Conservation (phyloP, 2,329 filamentous ascomycete species). For the Blastomyces silverae region DNA sequence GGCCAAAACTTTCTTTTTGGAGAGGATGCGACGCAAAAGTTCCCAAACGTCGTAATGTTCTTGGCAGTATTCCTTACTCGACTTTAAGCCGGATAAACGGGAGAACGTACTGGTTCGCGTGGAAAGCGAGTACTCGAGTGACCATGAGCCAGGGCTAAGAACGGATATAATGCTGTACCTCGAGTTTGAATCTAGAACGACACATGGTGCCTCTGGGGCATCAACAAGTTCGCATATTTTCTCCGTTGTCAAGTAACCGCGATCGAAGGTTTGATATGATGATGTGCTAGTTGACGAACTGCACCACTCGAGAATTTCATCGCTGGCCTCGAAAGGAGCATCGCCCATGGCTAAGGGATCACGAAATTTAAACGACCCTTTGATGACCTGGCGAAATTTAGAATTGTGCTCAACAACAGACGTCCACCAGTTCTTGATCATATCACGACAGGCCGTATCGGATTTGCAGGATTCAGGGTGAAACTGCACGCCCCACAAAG, state of each 20-base stretch:
- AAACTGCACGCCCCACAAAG: constrained; percentile 84
- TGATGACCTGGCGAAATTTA: constrained; percentile 23
- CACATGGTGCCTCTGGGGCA: constrained; percentile 28
- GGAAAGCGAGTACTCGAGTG: constrained; percentile 30
- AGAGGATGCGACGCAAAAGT: constrained; percentile 35
- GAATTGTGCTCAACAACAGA: constrained; percentile 57
- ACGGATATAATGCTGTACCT: constrained; percentile 35
- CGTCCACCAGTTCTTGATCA: constrained; percentile 71
- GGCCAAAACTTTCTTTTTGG: constrained; percentile 34
- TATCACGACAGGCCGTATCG: constrained; percentile 49
- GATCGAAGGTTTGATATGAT: constrained; percentile 23
- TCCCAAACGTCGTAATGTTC: constrained; percentile 31
- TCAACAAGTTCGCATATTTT: constrained; percentile 34
- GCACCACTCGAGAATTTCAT: constrained; percentile 13
- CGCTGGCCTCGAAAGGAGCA: background rate
- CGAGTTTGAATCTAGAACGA: constrained; percentile 41
- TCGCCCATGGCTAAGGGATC: background rate
- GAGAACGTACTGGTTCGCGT: background rate
- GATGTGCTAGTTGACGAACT: constrained; percentile 2
- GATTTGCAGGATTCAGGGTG: constrained; percentile 89
- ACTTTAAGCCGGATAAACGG: constrained; percentile 18
- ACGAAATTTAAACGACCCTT: background rate
- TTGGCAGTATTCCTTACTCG: constrained; percentile 17
- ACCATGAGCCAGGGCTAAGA: constrained; percentile 33
- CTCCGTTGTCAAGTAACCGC: constrained; percentile 28